Conservation (phyloP, 768 basidiomycete genomes). For the Exidia glandulosa region DNA sequence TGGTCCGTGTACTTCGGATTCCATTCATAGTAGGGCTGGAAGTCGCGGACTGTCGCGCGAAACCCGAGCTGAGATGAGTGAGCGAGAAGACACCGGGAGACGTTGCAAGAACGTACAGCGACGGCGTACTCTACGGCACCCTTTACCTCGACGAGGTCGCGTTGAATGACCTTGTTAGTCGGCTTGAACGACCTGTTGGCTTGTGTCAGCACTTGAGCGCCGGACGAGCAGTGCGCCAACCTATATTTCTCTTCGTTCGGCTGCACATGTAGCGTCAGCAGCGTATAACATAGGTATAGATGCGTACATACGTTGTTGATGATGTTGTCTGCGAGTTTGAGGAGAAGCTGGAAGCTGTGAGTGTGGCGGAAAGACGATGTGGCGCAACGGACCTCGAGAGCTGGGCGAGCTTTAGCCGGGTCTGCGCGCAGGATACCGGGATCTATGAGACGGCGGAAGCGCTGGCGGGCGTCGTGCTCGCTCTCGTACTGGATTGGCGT, state of each 20-base stretch:
- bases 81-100: background rate
- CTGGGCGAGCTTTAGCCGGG: conserved; percentile 2
- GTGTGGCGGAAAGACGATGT: conserved; percentile 46
- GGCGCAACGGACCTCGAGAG: conserved; percentile 25
- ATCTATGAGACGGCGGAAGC: conserved; percentile 66
- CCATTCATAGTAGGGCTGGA: conserved; percentile 66
- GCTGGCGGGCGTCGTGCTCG: conserved; percentile 58
- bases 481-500: conserved; percentile 13
- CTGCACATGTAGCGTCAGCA: background rate
- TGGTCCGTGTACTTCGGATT: conserved; percentile 40
- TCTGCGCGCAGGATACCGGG: conserved; percentile 70
- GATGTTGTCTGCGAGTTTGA: conserved; percentile 8
- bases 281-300: conserved; percentile 6
- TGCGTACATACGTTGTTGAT: conserved; percentile 4
- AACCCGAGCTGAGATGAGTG: conserved; percentile 54
- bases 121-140: conserved; percentile 74
- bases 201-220: conserved; percentile 63
- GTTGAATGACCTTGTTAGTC: conserved; percentile 59
- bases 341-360: conserved; percentile 32
- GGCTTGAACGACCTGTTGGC: conserved; percentile 70
- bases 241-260: background rate
- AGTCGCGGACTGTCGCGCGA: conserved; percentile 55
- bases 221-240: conserved; percentile 56
- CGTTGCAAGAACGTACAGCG: conserved; percentile 38
- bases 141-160: conserved; percentile 52